These are phyloP conservation scores for Byssochlamys sp. DNA, from an alignment of 2,329 filamentous ascomycete species.

Conservation along the genomic window DNA sequence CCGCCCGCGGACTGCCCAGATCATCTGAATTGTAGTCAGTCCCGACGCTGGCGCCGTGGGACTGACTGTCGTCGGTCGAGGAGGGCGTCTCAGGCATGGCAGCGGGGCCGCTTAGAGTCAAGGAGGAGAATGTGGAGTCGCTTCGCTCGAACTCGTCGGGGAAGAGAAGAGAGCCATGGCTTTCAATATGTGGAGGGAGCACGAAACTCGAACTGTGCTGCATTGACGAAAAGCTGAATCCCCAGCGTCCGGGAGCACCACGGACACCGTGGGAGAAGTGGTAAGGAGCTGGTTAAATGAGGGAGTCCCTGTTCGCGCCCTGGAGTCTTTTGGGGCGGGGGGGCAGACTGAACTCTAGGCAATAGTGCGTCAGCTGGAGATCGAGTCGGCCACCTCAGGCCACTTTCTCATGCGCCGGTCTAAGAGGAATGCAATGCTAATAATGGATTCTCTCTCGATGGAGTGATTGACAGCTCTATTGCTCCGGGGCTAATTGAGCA, in stretches of 20 bases:
- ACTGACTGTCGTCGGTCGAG: constrained; percentile 19
- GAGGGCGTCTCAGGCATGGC: constrained; percentile 15
- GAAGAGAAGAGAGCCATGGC: constrained; percentile 10
- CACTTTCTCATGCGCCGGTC: neutral
- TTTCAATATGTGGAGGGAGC: constrained; percentile 12
- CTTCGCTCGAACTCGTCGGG: constrained; percentile 3
- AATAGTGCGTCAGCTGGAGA: neutral
- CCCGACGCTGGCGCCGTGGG: constrained; percentile 22
- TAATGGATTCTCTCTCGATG: neutral
- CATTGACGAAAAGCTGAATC: constrained; percentile 31
- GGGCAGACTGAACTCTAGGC: neutral
- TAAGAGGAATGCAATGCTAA: neutral
- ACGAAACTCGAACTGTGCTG: constrained; percentile 23
- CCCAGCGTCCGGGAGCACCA: constrained; percentile 4
- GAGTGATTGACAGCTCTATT: constrained; percentile 10
- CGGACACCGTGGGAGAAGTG: constrained; percentile 1
- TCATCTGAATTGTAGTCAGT: constrained; percentile 26
- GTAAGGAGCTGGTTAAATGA: constrained; percentile 1
- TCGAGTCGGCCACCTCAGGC: neutral
- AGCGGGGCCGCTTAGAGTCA: constrained; percentile 2
- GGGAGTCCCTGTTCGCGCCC: constrained; percentile 5
- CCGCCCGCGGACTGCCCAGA: constrained; percentile 1
- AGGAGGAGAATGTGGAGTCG: constrained; percentile 6
- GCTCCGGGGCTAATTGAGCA: constrained; percentile 14
- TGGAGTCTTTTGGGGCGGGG: neutral